Conservation (phyloP, 2,329 filamentous ascomycete genomes). For the Rutstroemia sydowiana region DNA sequence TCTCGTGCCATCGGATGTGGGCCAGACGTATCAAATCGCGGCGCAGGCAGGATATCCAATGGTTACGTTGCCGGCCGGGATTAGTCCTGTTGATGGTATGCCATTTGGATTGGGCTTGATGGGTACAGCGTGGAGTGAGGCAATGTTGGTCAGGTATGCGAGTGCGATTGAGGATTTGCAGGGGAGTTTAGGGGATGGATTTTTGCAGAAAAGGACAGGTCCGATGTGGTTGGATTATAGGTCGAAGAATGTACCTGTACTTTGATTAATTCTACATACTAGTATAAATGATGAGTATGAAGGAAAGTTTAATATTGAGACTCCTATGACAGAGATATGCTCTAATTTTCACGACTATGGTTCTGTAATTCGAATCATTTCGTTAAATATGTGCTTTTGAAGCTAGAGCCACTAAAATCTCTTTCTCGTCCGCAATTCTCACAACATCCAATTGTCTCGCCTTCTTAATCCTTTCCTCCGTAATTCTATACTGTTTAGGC, state of each 20-base stretch:
- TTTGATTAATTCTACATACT: no score
- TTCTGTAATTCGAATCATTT: no score
- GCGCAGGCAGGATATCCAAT: constrained; percentile 72
- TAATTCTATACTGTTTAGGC: constrained; percentile 35
- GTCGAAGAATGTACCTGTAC: constrained; percentile 36
- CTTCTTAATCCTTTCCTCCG: constrained; percentile 16
- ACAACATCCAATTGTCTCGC: constrained; percentile 24
- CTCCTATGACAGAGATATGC: no score
- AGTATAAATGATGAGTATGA: no score
- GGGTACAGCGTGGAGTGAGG: constrained; percentile 55
- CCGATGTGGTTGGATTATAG: constrained; percentile 48
- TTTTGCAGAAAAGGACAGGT: constrained; percentile 39
- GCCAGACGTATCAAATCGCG: constrained; percentile 60
- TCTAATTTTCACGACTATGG: no score
- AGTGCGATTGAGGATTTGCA: constrained; percentile 58
- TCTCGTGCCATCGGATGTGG: constrained; percentile 61
- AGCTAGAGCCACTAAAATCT: no score
- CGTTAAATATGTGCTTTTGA: no score
- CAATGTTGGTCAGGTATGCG: constrained; percentile 48
- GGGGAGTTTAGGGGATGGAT: constrained; percentile 26
- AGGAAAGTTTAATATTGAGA: no score
- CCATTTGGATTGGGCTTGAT: constrained; percentile 54
- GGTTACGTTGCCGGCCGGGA: constrained; percentile 59
- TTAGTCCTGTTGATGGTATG: constrained; percentile 47
- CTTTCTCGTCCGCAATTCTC: constrained; percentile 21